phyloP scores from a whole-genome alignment of 306 rosid genomes.

The Cucurbita ficifolia region DNA sequence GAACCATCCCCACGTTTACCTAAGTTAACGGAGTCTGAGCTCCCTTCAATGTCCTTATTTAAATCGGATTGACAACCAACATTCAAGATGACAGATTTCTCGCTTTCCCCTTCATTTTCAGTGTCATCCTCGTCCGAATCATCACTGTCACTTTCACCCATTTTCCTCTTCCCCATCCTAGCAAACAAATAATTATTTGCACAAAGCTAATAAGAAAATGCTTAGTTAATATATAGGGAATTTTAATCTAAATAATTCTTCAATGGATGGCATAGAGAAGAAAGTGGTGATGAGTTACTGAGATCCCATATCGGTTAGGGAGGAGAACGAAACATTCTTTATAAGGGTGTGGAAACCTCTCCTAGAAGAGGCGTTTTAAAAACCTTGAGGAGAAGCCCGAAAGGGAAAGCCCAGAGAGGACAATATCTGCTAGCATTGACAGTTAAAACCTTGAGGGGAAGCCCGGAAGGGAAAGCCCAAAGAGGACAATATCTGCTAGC shows the following conservation, averaged over 20 bases:
- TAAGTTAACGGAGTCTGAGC: slow-evolving; percentile 54
- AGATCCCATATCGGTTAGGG: too few relatives aligned
- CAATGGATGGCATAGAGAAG: not conserved
- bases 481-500: too few relatives aligned
- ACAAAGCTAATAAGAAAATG: not conserved
- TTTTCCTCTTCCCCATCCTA: slow-evolving; percentile 80
- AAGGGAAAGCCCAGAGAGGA: too few relatives aligned
- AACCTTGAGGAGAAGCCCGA: too few relatives aligned
- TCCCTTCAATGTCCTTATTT: slow-evolving; percentile 42
- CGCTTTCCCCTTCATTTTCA: slow-evolving; percentile 22
- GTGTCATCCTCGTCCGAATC: slow-evolving; percentile 38
- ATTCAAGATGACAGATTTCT: slow-evolving; percentile 39
- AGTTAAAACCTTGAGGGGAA: too few relatives aligned
- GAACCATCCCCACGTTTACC: slow-evolving; percentile 31
- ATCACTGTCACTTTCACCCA: slow-evolving; percentile 59
- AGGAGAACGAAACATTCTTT: too few relatives aligned
- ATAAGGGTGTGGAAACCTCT: too few relatives aligned
- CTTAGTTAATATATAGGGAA: not conserved
- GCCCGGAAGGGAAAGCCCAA: too few relatives aligned
- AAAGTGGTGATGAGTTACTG: not conserved
- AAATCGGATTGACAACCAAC: slow-evolving; percentile 30
- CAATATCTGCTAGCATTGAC: too few relatives aligned
- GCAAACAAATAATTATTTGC: not conserved
- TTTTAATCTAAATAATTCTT: not conserved
- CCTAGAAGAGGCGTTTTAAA: too few relatives aligned